These are phyloP conservation scores for Niebla homalea DNA, from an alignment of 495 filamentous ascomycete species.

Conservation along the genomic window DNA sequence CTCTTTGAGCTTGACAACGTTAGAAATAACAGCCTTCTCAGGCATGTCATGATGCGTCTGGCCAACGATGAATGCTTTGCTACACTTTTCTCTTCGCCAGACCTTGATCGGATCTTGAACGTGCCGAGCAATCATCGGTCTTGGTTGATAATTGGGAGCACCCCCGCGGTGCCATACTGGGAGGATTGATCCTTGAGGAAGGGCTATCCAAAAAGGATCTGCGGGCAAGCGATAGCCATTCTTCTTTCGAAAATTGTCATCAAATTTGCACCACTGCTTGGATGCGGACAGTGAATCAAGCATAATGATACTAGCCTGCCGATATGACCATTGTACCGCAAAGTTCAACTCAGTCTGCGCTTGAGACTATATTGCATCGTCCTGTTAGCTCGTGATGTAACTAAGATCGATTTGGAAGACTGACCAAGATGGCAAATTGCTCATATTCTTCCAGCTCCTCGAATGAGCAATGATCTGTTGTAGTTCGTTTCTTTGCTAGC, in stretches of 20 bases:
- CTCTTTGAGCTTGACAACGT: too few species aligned
- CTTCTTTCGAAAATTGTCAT: slow-evolving; percentile 14
- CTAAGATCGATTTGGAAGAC: neutral
- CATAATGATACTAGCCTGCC: slow-evolving; percentile 12
- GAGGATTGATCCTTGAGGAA: slow-evolving; percentile 21
- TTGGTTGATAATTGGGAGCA: slow-evolving; percentile 20
- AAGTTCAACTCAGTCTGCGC: slow-evolving; percentile 20
- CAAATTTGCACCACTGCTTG: slow-evolving; percentile 17
- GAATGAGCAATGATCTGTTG: slow-evolving; percentile 8
- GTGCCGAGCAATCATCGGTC: slow-evolving; percentile 19
- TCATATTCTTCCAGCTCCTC: slow-evolving; percentile 20
- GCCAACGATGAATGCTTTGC: too few species aligned
- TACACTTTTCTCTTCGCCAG: slow-evolving; percentile 14
- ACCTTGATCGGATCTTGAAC: slow-evolving; percentile 18
- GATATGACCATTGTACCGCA: slow-evolving; percentile 18
- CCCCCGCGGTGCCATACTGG: slow-evolving; percentile 21
- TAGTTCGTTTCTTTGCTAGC: neutral
- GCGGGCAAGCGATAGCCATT: slow-evolving; percentile 18
- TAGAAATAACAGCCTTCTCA: too few species aligned
- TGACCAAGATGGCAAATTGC: slow-evolving; percentile 12
- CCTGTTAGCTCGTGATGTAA: neutral
- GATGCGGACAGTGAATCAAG: slow-evolving; percentile 18
- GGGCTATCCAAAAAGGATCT: slow-evolving; percentile 21
- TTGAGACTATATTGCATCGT: neutral
- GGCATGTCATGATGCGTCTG: too few species aligned